Percentiles rank a stretch among this genome's conserved stretches.
These are phyloP conservation scores for Aspergillus novoparasiticus DNA, from an alignment of 2,329 filamentous ascomycete species.

Conservation along the genomic window DNA sequence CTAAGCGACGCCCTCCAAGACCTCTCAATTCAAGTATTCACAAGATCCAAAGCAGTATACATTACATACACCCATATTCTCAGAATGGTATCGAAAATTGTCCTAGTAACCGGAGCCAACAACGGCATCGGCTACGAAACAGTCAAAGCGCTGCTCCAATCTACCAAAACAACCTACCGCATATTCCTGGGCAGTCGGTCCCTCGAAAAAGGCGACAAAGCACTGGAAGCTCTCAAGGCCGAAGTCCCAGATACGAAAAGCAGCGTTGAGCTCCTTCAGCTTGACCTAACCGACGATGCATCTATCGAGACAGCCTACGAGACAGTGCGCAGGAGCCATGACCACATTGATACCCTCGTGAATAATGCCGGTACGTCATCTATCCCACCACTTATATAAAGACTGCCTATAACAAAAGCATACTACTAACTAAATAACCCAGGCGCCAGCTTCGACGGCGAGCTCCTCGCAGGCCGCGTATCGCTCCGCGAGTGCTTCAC, in stretches of 20 bases:
- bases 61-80: too few species aligned
- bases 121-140: slow-evolving; percentile 5
- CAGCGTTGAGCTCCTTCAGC: neutral
- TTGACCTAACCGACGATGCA: slow-evolving; percentile 1
- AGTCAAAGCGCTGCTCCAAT: slow-evolving; percentile 4
- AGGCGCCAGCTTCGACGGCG: slow-evolving; percentile 1
- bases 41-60: neutral
- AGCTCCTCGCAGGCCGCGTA: neutral
- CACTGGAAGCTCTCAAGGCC: neutral
- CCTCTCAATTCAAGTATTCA: neutral
- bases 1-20: neutral
- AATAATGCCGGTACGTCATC: slow-evolving; percentile 3
- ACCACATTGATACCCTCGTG: neutral
- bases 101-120: slow-evolving; percentile 5
- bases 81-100: neutral
- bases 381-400: too few species aligned
- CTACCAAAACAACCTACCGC: neutral
- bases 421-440: neutral
- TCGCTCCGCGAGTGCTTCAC: slow-evolving; percentile 46
- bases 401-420: neutral
- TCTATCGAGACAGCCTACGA: neutral
- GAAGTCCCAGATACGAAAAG: neutral
- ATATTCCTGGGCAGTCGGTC: neutral
- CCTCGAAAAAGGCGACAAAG: neutral
- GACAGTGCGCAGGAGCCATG: neutral